Evolutionary conservation across 495 filamentous ascomycete species (phyloP).

Genomic region (Tuber indicum): DNA sequence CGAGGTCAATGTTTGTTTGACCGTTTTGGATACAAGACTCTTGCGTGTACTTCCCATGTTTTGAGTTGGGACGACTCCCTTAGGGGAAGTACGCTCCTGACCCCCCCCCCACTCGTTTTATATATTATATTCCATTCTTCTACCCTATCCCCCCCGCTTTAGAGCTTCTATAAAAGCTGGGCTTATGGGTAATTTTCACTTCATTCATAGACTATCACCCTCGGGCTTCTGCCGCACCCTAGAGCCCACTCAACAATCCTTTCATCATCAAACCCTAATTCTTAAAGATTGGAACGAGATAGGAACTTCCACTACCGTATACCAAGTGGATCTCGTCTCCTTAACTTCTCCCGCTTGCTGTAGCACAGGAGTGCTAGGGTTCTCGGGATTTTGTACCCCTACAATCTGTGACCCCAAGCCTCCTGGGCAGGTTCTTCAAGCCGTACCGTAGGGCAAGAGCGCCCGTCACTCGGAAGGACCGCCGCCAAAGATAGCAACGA

Average conservation of each 20-base stretch:
- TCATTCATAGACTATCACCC: background rate
- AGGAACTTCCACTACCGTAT: background rate
- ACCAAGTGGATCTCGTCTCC: background rate
- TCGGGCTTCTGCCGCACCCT: background rate
- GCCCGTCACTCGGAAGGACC: background rate
- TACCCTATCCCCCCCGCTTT: background rate
- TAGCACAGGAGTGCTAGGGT: background rate
- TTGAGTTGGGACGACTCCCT: background rate
- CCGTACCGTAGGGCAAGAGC: background rate
- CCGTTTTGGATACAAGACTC: background rate
- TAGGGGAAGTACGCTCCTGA: background rate
- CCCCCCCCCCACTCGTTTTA: background rate
- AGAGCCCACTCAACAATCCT: background rate
- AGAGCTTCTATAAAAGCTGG: background rate
- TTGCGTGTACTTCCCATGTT: background rate
- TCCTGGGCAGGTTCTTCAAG: background rate
- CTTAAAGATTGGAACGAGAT: background rate
- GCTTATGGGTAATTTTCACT: background rate
- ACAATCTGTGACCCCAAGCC: background rate
- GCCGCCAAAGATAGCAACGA: background rate
- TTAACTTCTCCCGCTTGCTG: background rate
- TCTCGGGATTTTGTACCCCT: background rate
- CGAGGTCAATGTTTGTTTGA: background rate
- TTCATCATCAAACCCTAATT: background rate
- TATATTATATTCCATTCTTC: background rate